Conservation (phyloP, 179 eudicot genomes). For the Patellifolia procumbens region DNA sequence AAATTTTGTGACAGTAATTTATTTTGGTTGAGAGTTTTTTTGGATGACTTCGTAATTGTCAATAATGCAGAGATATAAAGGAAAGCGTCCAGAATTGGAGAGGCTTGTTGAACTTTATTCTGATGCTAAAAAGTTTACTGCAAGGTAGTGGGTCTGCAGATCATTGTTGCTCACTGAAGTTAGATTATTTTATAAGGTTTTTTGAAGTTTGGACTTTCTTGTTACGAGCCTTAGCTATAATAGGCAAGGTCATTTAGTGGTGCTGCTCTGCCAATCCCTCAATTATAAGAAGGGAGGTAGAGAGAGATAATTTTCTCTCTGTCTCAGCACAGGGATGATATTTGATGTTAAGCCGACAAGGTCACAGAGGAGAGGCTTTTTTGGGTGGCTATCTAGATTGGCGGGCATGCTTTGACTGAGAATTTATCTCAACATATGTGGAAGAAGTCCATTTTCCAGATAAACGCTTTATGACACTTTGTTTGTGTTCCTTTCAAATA, state of each 20-base stretch:
- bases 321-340: no score
- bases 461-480: neutral
- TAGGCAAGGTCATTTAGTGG: neutral
- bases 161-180: neutral
- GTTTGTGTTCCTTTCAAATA: neutral
- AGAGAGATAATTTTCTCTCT: neutral
- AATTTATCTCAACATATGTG: neutral
- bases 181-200: neutral
- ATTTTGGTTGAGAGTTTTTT: neutral
- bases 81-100: constrained; percentile 61
- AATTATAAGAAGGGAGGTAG: neutral
- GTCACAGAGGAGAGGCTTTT: neutral
- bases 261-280: neutral
- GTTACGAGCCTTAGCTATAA: neutral
- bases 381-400: neutral
- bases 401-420: neutral
- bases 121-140: constrained; percentile 56
- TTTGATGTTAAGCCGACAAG: neutral
- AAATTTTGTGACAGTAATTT: constrained; percentile 7
- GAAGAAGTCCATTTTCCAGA: neutral
- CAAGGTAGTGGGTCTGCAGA: constrained; percentile 49
- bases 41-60: constrained; percentile 15
- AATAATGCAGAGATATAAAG: constrained; percentile 54
- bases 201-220: neutral
- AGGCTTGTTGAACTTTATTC: constrained; percentile 54